Base-by-base conservation (phyloP, 345 rosid species). In the Anacardium occidentale region DNA sequence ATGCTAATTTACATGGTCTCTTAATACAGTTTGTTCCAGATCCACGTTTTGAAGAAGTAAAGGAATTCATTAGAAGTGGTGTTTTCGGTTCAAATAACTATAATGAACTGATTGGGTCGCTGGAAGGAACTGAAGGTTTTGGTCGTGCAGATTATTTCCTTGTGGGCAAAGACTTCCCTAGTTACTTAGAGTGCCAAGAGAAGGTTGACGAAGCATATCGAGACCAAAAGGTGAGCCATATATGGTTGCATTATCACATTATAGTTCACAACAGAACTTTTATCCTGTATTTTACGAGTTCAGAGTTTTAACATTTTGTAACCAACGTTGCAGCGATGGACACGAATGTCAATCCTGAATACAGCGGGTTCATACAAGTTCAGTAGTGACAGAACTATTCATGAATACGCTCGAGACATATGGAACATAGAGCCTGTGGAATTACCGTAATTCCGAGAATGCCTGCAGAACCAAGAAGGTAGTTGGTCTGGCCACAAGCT, bases 331-430 rank as follows among this genome's bases (percentile, higher is more conserved):
- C 94, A 91, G 97, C 75, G 24, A 85, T 89, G 97, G 94, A 88
- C 88, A 48, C 83, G 82, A 67, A 91, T 91, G 94, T 89, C 94
- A 29, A 91, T 91, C 83, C 26, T 91, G 89, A 91, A 91, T 64
- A 86, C 94, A 4, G 94, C 93, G 10, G 87, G 93, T 32, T 91
- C 97, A 11, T 75, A 68, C 89, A 89, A 88, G 80, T 91, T 91
- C 85, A 91, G 97, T 82, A 91, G 97, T 64, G 97, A 91, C 82
- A 85, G 97, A 58, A 91, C 97, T 0, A 89, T 91, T 68, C 91
- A 83, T 14, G 91, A 91, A 73, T 89, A 91, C 48, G 97, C 94
- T 6, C 76, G 64, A 44, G 93, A 91, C 69, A 88, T 91, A 68
- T 91, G 97, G 97, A 82, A 77, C 63, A 88, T 91, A 3, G 66